Base-by-base conservation (phyloP, 768 basidiomycete species). In the Dioszegia aurantiaca region DNA sequence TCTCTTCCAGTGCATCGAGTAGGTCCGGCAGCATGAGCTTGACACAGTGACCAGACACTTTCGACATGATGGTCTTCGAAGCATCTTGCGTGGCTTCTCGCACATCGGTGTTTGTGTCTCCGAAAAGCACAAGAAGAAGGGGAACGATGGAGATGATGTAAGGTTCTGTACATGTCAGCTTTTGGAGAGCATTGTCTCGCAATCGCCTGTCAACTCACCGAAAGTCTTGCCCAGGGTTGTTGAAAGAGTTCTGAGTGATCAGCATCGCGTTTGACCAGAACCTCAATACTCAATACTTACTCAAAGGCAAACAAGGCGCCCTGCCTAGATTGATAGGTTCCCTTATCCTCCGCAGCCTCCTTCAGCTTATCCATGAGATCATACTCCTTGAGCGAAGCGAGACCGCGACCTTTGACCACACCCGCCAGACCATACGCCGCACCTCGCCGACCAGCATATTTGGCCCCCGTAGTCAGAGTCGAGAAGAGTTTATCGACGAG, bases 361-460 rank as follows among this genome's bases (percentile, higher is more conserved):
- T 84, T 83, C 10, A 99, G 80, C 21, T 87, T 84, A 10, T 79
- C 79, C 62, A 95, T 84, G 41, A 97, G 79, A 53, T 86, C 81
- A 72, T 87, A 88, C 71, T 91, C 86, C 73, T 92, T 90, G 79
- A 98, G 84, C 0, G 86, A 84, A 0, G 84, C 80, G 27, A 98
- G 83, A 0, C 95, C 95, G 1, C 86, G 83, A n/a, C 95, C 95
- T 68, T 88, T 89, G 72, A 97, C 82, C 41, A 90, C 83, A 26
- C 95, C 95, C 1, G 94, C 91, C 19, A 99, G 78, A 40, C 94
- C 95, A 75, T 97, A 98, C 1, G 94, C 93, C 0, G 94, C 93
- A 30, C 95, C 95, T n/a, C 94, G 84, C n/a, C 95, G 84, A 49
- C 84, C 82, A 10, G 90, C 94, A 70, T 99, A 98, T 74, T 92